phyloP scores from a whole-genome alignment of 495 filamentous ascomycete species.

The Pyrenula massariospora region DNA sequence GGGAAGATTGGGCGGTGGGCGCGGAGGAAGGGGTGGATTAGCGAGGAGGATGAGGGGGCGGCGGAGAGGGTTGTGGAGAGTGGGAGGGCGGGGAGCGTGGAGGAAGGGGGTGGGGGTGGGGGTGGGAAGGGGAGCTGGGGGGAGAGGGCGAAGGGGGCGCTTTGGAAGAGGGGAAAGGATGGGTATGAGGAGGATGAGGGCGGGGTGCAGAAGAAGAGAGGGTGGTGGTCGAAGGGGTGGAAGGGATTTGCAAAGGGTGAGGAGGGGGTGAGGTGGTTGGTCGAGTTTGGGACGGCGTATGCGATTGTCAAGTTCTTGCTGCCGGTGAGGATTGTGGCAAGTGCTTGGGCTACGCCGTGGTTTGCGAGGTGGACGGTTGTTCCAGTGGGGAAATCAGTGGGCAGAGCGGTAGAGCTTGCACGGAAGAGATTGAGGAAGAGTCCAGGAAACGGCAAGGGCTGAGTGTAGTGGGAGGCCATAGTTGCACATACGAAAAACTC shows the following conservation, averaged over 20 bases:
- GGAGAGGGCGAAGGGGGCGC: not conserved
- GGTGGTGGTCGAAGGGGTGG: not conserved
- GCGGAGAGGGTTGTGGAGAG: slow-evolving; percentile 1
- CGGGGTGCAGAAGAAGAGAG: slow-evolving; percentile 6
- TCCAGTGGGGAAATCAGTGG: slow-evolving; percentile 25
- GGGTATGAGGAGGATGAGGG: not conserved
- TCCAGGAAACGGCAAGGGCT: not conserved
- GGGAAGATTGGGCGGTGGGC: slow-evolving; percentile 48
- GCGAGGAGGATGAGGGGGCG: slow-evolving; percentile 25
- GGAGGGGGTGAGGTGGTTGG: slow-evolving; percentile 38
- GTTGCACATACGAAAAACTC: not conserved
- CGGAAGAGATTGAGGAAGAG: slow-evolving; percentile 1
- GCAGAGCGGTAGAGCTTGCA: slow-evolving; percentile 21
- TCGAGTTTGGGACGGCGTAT: slow-evolving; percentile 76
- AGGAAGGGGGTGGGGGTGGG: slow-evolving; percentile 6
- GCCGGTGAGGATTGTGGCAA: slow-evolving; percentile 60
- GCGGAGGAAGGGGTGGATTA: slow-evolving; percentile 48
- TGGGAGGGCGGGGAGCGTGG: slow-evolving; percentile 9
- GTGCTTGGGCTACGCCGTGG: slow-evolving; percentile 88
- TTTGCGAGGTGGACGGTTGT: slow-evolving; percentile 62
- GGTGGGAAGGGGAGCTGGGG: not conserved
- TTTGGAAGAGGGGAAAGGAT: not conserved
- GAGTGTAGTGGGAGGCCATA: not conserved
- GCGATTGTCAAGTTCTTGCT: slow-evolving; percentile 76
- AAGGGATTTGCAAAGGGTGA: not conserved